Percentiles rank a stretch among this genome's conserved stretches.
Evolutionary conservation across 257 asterid species (phyloP).

Genomic region (Nyctanthes arbortristis): DNA sequence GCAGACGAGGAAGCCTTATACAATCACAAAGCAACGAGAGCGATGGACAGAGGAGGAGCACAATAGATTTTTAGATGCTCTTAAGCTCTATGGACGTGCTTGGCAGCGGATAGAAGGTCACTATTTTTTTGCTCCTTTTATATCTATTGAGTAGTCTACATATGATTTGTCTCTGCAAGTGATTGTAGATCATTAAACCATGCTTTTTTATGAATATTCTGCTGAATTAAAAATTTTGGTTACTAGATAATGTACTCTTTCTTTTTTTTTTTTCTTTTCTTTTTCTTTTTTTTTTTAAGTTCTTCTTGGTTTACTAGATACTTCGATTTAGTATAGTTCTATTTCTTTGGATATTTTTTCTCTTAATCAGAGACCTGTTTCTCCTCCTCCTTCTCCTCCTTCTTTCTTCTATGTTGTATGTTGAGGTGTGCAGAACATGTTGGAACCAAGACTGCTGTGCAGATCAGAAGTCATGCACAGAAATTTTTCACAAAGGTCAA

Average conservation of each 20-base stretch:
- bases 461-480: constrained; percentile 99
- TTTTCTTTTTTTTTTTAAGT: too few relatives aligned
- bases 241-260: constrained; percentile 1
- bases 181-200: not conserved
- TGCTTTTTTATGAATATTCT: not conserved
- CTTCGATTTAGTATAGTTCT: constrained; percentile 19
- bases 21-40: constrained; percentile 96
- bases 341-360: constrained; percentile 29
- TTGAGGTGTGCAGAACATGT: constrained; percentile 85
- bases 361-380: constrained; percentile 43
- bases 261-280: too few relatives aligned
- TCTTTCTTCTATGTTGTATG: constrained; percentile 26
- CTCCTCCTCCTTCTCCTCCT: constrained; percentile 46
- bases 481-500: constrained; percentile 95
- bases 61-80: constrained; percentile 82
- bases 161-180: not conserved
- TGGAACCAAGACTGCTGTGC: constrained; percentile 99
- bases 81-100: constrained; percentile 96
- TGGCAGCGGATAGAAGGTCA: constrained; percentile 99
- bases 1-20: constrained; percentile 93
- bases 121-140: constrained; percentile 22
- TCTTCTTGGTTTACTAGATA: constrained; percentile 24
- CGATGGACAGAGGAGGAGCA: constrained; percentile 99
- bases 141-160: not conserved
- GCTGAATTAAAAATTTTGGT: not conserved